Conservation (phyloP, 257 asterid genomes). For the Knoxia roxburghii region DNA sequence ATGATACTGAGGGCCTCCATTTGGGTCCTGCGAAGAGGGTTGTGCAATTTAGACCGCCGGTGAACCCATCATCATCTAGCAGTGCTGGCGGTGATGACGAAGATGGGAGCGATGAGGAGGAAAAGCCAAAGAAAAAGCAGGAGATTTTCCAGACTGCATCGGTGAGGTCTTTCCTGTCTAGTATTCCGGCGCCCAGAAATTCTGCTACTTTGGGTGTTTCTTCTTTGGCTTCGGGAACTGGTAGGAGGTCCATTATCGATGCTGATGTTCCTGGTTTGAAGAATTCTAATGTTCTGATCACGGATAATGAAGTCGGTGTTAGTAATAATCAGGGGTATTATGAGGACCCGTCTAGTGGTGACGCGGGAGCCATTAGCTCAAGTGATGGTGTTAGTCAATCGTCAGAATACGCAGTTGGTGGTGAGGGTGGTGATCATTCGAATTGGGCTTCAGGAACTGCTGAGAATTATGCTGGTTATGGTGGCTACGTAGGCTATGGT, state of each 20-base stretch:
- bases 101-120: slow-evolving; percentile 43
- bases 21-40: slow-evolving; percentile 42
- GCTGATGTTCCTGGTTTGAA: slow-evolving; percentile 36
- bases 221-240: slow-evolving; percentile 52
- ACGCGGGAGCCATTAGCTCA: slow-evolving; percentile 17
- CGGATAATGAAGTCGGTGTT: slow-evolving; percentile 19
- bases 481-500: slow-evolving; percentile 18
- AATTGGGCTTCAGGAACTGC: slow-evolving; percentile 30
- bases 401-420: slow-evolving; percentile 12
- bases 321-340: slow-evolving; percentile 21
- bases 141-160: slow-evolving; percentile 37
- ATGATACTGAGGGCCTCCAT: slow-evolving; percentile 5
- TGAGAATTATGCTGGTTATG: slow-evolving; percentile 28
- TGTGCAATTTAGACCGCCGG: slow-evolving; percentile 73
- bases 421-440: slow-evolving; percentile 23
- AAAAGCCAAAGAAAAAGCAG: slow-evolving; percentile 45
- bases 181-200: slow-evolving; percentile 76
- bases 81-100: slow-evolving; percentile 16
- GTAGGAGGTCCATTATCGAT: slow-evolving; percentile 67
- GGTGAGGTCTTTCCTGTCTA: slow-evolving; percentile 46
- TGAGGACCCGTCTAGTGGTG: slow-evolving; percentile 25
- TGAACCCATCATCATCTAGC: slow-evolving; percentile 19
- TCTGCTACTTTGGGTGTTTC: slow-evolving; percentile 58
- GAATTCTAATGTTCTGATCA: slow-evolving; percentile 20
- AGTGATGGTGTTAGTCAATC: slow-evolving; percentile 13